Evolutionary conservation across 2,329 filamentous ascomycete species (phyloP).

Genomic region (Periconia macrospinosa): DNA sequence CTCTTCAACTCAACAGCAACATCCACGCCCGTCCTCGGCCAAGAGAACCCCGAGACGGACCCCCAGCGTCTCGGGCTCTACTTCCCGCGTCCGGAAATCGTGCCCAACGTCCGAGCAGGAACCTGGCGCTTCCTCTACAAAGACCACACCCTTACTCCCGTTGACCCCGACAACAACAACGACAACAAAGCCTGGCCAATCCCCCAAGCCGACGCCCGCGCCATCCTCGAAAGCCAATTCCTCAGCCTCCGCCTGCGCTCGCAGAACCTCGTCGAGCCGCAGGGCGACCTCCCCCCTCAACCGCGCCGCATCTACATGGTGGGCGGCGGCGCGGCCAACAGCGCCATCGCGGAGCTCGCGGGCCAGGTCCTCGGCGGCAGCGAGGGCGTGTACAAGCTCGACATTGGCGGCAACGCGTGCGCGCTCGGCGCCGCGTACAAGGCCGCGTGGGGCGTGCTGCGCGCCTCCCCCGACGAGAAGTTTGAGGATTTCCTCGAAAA

Average conservation of each 20-base stretch:
- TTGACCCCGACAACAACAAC: conserved; percentile 49
- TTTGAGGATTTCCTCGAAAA: conserved; percentile 86
- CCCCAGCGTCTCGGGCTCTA: conserved; percentile 88
- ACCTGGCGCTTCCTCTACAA: conserved; percentile 79
- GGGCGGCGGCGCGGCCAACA: conserved; percentile 86
- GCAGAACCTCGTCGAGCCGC: conserved; percentile 67
- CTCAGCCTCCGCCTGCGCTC: conserved; percentile 88
- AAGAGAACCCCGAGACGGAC: conserved; percentile 52
- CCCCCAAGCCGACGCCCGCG: conserved; percentile 71
- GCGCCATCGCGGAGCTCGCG: conserved; percentile 80
- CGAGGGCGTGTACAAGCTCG: conserved; percentile 90
- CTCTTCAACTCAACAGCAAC: conserved; percentile 76
- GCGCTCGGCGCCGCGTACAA: conserved; percentile 94
- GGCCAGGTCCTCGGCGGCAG: conserved; percentile 86
- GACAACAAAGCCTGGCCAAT: conserved; percentile 51
- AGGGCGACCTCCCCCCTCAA: conserved; percentile 71
- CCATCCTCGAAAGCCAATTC: conserved; percentile 93
- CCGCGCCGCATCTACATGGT: conserved; percentile 91
- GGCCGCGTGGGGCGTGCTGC: conserved; percentile 86
- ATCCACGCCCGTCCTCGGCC: conserved; percentile 68
- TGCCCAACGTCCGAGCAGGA: conserved; percentile 83
- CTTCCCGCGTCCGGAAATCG: conserved; percentile 93
- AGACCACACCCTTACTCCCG: conserved; percentile 48
- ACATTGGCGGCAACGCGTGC: conserved; percentile 94
- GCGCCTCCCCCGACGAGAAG: conserved; percentile 65